phyloP scores from a whole-genome alignment of 495 filamentous ascomycete species.

The Talaromyces borbonicus region DNA sequence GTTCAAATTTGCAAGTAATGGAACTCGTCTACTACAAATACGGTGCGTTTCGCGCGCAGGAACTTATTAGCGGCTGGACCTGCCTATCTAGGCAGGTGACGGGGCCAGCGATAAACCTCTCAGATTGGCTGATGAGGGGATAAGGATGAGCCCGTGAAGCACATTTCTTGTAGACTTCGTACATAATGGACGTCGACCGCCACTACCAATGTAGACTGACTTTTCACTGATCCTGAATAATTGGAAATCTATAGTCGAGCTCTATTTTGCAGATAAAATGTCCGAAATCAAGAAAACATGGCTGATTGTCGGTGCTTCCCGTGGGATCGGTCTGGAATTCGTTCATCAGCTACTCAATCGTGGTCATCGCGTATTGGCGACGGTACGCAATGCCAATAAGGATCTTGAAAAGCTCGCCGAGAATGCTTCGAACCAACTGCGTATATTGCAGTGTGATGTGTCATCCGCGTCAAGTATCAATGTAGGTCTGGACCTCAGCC shows the following conservation, averaged over 20 bases:
- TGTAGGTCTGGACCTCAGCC: conserved; percentile 16
- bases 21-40: too few species aligned
- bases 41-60: too few species aligned
- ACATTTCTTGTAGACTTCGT: background rate
- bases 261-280: background rate
- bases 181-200: too few species aligned
- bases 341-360: conserved; percentile 36
- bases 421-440: conserved; percentile 25
- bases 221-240: background rate
- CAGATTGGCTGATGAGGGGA: too few species aligned
- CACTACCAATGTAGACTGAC: background rate
- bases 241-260: background rate
- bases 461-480: conserved; percentile 39
- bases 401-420: conserved; percentile 32
- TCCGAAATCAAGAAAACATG: conserved; percentile 25
- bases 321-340: conserved; percentile 50
- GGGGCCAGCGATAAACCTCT: too few species aligned
- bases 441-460: conserved; percentile 43
- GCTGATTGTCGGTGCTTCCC: conserved; percentile 45
- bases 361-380: conserved; percentile 42
- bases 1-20: too few species aligned
- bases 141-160: background rate
- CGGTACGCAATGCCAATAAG: conserved; percentile 32
- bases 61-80: background rate
- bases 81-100: background rate